Percentiles rank a stretch among this genome's conserved stretches.
These are phyloP conservation scores for Conringia planisiliqua DNA, from an alignment of 345 rosid genomes.

Conservation along the genomic window DNA sequence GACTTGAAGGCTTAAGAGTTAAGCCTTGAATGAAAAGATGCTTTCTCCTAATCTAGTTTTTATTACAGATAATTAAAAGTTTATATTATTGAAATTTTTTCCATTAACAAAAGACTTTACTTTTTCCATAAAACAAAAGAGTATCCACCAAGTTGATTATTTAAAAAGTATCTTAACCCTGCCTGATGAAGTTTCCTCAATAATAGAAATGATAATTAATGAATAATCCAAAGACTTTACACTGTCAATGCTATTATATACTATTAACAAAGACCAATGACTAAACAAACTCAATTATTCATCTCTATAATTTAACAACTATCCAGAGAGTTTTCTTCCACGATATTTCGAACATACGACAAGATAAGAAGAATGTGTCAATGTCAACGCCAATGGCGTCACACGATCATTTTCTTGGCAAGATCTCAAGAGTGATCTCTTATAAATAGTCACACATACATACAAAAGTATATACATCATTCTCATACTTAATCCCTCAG, in stretches of 20 bases:
- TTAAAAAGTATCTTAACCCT: too few relatives aligned
- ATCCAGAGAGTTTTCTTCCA: conserved; percentile 11
- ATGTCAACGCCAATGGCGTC: conserved; percentile 1
- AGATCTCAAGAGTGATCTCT: background rate
- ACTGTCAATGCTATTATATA: background rate
- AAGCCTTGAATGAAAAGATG: too few relatives aligned
- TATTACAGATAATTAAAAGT: too few relatives aligned
- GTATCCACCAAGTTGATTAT: too few relatives aligned
- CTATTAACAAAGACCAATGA: background rate
- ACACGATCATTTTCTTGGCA: conserved; percentile 14
- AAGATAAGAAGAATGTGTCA: background rate
- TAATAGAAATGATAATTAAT: background rate
- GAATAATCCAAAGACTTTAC: background rate
- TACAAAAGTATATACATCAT: background rate
- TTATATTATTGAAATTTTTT: too few relatives aligned
- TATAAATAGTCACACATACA: background rate
- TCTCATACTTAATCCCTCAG: background rate
- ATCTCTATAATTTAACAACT: background rate
- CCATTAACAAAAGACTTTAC: too few relatives aligned
- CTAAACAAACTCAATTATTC: background rate
- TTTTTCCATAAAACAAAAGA: too few relatives aligned
- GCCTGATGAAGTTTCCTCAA: too few relatives aligned
- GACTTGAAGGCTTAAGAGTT: too few relatives aligned
- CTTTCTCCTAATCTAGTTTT: too few relatives aligned
- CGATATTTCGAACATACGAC: conserved; percentile 7